Evolutionary conservation across 2,329 filamentous ascomycete species (phyloP).

Genomic region (Colletotrichum lini): DNA sequence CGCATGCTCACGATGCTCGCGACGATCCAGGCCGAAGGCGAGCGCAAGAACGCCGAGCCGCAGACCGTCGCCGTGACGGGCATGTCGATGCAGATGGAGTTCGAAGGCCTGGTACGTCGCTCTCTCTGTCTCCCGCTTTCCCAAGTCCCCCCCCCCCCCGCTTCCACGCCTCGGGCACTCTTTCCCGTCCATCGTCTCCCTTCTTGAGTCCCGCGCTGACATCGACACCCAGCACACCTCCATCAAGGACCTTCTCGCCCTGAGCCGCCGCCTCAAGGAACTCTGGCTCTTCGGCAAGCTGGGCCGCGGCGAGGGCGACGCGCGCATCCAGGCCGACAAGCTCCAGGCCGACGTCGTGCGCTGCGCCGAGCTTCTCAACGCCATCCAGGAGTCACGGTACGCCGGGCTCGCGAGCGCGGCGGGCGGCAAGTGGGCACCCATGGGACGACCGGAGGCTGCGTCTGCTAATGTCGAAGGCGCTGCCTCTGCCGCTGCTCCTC

Average conservation of each 20-base stretch:
- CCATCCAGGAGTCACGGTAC: conserved; percentile 54
- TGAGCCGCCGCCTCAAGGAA: conserved; percentile 62
- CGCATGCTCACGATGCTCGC: conserved; percentile 60
- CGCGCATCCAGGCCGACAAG: conserved; percentile 53
- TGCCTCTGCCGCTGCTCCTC: background rate
- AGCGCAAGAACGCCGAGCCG: conserved; percentile 54
- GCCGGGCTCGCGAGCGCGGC: conserved; percentile 51
- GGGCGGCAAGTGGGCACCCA: conserved; percentile 56
- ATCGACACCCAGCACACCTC: conserved; percentile 53
- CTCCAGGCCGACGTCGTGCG: conserved; percentile 54
- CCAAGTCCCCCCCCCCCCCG: background rate
- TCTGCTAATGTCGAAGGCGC: background rate
- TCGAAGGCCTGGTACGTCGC: conserved; percentile 56
- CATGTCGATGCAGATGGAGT: conserved; percentile 62
- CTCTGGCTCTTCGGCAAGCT: conserved; percentile 62
- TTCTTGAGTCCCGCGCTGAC: background rate
- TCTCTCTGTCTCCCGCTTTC: too few species aligned
- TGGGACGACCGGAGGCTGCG: conserved; percentile 36
- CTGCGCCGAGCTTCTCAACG: conserved; percentile 53
- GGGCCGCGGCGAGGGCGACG: conserved; percentile 54
- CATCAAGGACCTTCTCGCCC: conserved; percentile 60
- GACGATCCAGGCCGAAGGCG: conserved; percentile 58
- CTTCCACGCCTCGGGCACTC: background rate
- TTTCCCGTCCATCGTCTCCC: background rate
- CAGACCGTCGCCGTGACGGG: conserved; percentile 59